Evolutionary conservation across 768 basidiomycete genomes (phyloP).

Genomic region (Vararia minispora): DNA sequence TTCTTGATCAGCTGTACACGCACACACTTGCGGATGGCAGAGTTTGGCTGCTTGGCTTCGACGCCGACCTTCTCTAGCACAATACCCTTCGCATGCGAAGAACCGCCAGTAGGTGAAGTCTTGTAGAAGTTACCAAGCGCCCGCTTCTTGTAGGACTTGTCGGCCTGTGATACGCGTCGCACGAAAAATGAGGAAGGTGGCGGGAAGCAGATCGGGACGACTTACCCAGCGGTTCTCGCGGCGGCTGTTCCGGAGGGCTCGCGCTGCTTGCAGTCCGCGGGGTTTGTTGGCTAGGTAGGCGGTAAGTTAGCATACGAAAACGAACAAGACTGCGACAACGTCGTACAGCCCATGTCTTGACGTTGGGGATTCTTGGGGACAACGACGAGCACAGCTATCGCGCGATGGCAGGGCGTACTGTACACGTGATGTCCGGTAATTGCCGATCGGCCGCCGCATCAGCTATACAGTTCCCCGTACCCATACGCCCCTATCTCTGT

Average conservation of each 20-base stretch:
- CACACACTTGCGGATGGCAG: conserved; percentile 99
- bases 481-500: too few relatives aligned
- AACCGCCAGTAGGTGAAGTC: conserved; percentile 98
- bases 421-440: too few relatives aligned
- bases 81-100: conserved; percentile 99
- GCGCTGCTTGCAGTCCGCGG: conserved; percentile 96
- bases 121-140: conserved; percentile 99
- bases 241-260: conserved; percentile 92
- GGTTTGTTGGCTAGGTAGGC: conserved; percentile 84
- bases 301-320: conserved; percentile 10
- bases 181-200: neutral
- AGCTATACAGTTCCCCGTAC: too few relatives aligned
- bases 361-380: conserved; percentile 41
- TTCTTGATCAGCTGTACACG: conserved; percentile 99
- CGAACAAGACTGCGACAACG: conserved; percentile 11
- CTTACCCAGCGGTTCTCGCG: conserved; percentile 95
- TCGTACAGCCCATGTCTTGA: conserved; percentile 81
- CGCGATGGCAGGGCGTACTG: too few relatives aligned
- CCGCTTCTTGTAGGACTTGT: conserved; percentile 98
- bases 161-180: conserved; percentile 49
- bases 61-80: conserved; percentile 99
- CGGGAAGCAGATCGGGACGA: conserved; percentile 10
- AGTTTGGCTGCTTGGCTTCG: conserved; percentile 99
- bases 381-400: too few relatives aligned
- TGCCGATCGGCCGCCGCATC: too few relatives aligned